Evolutionary conservation across 163 green algal genomes (phyloP).

Genomic region (Volvox carteri): DNA sequence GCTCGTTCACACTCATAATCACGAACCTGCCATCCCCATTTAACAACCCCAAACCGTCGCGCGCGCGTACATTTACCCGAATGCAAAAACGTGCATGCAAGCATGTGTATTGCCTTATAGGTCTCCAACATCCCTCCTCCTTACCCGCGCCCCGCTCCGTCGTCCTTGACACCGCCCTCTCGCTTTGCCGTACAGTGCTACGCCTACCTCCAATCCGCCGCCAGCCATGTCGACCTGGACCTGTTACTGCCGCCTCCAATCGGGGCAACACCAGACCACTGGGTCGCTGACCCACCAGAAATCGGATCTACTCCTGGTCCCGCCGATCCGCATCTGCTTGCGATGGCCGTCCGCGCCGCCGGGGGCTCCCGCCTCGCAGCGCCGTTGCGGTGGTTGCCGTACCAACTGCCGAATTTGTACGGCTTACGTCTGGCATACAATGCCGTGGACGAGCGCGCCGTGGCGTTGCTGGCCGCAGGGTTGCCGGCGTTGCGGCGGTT

Average conservation of each 20-base stretch:
- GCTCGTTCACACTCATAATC: too few species aligned
- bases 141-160: too few species aligned
- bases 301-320: background rate
- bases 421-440: slow-evolving; percentile 18
- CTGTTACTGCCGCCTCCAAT: background rate
- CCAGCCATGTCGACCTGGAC: background rate
- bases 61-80: too few species aligned
- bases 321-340: background rate
- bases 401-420: slow-evolving; percentile 30
- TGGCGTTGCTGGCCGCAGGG: slow-evolving; percentile 33
- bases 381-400: slow-evolving; percentile 17
- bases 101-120: too few species aligned
- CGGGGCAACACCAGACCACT: background rate
- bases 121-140: too few species aligned
- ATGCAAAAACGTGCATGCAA: too few species aligned
- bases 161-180: too few species aligned
- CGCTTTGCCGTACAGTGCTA: too few species aligned
- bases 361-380: background rate
- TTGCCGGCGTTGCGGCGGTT: slow-evolving; percentile 18
- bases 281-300: background rate
- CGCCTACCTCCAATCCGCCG: too few species aligned
- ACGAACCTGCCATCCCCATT: too few species aligned
- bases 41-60: too few species aligned
- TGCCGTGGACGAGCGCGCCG: background rate
- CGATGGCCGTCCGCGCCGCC: background rate